Evolutionary conservation across 176 grass and related monocot species (phyloP).

Genomic region (Puccinellia tenuiflora): DNA sequence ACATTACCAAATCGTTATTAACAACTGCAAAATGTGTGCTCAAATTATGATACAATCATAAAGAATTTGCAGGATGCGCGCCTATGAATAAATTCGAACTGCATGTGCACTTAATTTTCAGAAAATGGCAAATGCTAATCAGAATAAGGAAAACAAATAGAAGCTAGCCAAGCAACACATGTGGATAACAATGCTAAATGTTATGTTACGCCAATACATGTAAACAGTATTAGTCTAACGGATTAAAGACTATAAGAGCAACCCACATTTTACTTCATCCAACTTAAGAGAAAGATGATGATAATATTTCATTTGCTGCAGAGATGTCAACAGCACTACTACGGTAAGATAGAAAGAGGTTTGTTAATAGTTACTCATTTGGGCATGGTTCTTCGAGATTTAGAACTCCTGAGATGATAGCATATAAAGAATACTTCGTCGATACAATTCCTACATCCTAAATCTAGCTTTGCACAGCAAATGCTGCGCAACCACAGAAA

Average conservation of each 20-base stretch:
- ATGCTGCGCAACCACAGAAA: neutral
- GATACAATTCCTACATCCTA: constrained; percentile 1
- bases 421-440: constrained; percentile 9
- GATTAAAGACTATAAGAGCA: neutral
- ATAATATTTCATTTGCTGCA: neutral
- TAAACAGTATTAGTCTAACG: neutral
- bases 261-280: neutral
- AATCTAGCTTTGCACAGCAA: constrained; percentile 2
- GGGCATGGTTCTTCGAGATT: neutral
- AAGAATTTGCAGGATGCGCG: neutral
- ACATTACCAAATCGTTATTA: neutral
- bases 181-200: neutral
- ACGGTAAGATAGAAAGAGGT: neutral
- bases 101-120: constrained; percentile 4
- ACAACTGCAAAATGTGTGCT: neutral
- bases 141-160: neutral
- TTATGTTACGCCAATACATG: neutral
- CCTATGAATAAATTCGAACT: neutral
- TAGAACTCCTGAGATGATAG: neutral
- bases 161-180: constrained; percentile 1
- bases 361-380: neutral
- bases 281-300: neutral
- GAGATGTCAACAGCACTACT: neutral
- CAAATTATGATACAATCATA: neutral
- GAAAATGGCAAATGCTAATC: neutral